Conservation (phyloP, 2,329 filamentous ascomycete genomes). For the Arthrobotrys musiformis region DNA sequence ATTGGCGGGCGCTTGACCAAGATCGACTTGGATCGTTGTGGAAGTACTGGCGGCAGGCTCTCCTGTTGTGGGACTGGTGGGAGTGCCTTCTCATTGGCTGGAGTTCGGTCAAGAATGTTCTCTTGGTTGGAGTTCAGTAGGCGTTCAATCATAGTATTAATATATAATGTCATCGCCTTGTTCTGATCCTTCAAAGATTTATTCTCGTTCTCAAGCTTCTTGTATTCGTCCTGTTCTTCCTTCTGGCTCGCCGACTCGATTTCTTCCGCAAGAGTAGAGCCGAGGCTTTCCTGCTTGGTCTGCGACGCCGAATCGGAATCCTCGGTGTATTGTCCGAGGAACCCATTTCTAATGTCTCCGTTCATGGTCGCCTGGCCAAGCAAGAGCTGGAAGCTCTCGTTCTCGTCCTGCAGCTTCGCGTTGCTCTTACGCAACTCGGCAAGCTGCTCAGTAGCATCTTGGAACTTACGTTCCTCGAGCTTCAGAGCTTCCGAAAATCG, state of each 20-base stretch:
- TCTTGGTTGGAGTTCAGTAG: conserved; percentile 95
- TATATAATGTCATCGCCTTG: conserved; percentile 95
- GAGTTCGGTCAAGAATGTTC: conserved; percentile 80
- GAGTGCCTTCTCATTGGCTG: conserved; percentile 78
- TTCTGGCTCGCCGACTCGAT: conserved; percentile 70
- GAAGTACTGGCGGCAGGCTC: conserved; percentile 61
- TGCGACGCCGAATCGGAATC: conserved; percentile 59
- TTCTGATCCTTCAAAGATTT: conserved; percentile 89
- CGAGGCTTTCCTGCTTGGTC: conserved; percentile 62
- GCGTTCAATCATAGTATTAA: conserved; percentile 98
- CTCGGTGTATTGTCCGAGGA: conserved; percentile 72
- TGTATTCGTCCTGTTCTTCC: conserved; percentile 70
- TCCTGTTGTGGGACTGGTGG: conserved; percentile 76
- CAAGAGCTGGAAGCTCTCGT: conserved; percentile 95
- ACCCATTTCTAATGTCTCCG: conserved; percentile 85
- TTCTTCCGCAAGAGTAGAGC: conserved; percentile 84
- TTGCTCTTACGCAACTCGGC: conserved; percentile 96
- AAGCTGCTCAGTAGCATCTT: conserved; percentile 88
- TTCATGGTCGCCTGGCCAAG: conserved; percentile 95
- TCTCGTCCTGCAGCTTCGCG: conserved; percentile 95
- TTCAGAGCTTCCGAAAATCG: conserved; percentile 92
- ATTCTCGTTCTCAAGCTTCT: conserved; percentile 80
- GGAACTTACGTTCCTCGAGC: conserved; percentile 85
- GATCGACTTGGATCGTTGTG: conserved; percentile 57
- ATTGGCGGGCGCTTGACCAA: conserved; percentile 54